Percentiles rank a stretch among this genome's conserved stretches.
Conservation (phyloP, 2,329 filamentous ascomycete species). For the Lasiodiplodia sp. region DNA sequence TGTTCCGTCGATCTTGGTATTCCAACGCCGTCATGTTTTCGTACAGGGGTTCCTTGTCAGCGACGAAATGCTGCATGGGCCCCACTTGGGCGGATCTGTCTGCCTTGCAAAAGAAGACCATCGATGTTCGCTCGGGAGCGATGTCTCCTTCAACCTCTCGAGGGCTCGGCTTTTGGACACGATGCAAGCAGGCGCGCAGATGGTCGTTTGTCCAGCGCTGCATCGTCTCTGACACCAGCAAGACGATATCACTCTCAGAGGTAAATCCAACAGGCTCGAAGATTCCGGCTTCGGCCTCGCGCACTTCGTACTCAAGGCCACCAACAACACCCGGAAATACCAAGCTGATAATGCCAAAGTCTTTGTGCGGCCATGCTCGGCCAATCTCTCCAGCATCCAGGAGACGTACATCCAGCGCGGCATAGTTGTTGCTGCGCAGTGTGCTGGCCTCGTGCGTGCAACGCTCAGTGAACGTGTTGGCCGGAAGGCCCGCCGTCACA, state of each 20-base stretch:
- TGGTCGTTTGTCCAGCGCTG: constrained; percentile 4
- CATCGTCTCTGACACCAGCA: not conserved
- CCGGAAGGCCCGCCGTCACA: not conserved
- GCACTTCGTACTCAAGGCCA: not conserved
- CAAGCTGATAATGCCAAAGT: not conserved
- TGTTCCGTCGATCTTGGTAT: not conserved
- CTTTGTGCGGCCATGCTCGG: not conserved
- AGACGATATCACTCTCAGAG: not conserved
- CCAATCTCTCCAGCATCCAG: not conserved
- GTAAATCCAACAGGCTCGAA: constrained; percentile 4
- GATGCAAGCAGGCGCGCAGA: constrained; percentile 6
- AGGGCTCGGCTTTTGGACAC: not conserved
- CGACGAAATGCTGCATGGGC: not conserved
- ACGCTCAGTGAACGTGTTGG: not conserved
- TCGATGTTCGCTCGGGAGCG: not conserved
- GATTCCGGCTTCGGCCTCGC: not conserved
- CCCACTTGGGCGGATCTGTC: not conserved
- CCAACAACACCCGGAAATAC: not conserved
- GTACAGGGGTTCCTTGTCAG: not conserved
- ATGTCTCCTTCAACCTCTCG: not conserved
- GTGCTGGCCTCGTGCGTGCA: constrained; percentile 4
- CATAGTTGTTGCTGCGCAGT: not conserved
- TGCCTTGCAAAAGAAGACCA: constrained; percentile 8
- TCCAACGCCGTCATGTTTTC: constrained; percentile 1
- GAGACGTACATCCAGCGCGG: not conserved